Evolutionary conservation across 2,329 filamentous ascomycete genomes (phyloP).

Genomic region (Aspergillus niger): DNA sequence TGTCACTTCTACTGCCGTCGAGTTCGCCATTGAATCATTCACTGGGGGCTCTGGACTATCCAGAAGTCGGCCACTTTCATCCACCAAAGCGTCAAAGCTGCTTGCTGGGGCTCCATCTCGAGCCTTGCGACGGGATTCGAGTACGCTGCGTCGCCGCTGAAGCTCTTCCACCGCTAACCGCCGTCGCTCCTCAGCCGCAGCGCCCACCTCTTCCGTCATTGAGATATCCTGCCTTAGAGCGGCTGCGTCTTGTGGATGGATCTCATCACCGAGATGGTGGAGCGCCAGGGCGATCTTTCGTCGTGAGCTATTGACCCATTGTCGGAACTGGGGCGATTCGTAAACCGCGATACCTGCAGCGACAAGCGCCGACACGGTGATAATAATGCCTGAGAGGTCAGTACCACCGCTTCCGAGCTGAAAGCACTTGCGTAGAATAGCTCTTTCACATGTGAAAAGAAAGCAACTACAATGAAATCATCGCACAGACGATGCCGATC

Average conservation of each 20-base stretch:
- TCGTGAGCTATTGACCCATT: slow-evolving; percentile 64
- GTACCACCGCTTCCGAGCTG: slow-evolving; percentile 7
- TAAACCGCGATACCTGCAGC: slow-evolving; percentile 65
- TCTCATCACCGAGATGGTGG: slow-evolving; percentile 61
- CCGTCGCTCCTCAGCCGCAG: slow-evolving; percentile 48
- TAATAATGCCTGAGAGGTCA: slow-evolving; percentile 57
- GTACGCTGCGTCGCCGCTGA: slow-evolving; percentile 42
- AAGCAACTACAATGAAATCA: background rate
- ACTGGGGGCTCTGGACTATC: slow-evolving; percentile 12
- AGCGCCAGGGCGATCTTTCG: slow-evolving; percentile 63
- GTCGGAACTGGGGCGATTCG: slow-evolving; percentile 63
- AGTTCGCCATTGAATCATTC: slow-evolving; percentile 29
- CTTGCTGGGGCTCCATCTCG: slow-evolving; percentile 28
- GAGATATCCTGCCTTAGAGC: slow-evolving; percentile 45
- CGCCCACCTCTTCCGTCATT: slow-evolving; percentile 49
- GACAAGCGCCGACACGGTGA: slow-evolving; percentile 62
- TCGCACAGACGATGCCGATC: background rate
- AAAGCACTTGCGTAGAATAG: background rate
- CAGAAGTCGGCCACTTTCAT: slow-evolving; percentile 43
- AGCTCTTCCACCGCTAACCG: slow-evolving; percentile 49
- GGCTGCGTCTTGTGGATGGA: slow-evolving; percentile 50
- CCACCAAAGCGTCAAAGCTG: slow-evolving; percentile 49
- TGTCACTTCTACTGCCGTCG: slow-evolving; percentile 41
- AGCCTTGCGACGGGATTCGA: slow-evolving; percentile 41
- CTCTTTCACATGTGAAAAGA: background rate